These are phyloP conservation scores for Punica granatum DNA, from an alignment of 345 rosid species.

Conservation along the genomic window DNA sequence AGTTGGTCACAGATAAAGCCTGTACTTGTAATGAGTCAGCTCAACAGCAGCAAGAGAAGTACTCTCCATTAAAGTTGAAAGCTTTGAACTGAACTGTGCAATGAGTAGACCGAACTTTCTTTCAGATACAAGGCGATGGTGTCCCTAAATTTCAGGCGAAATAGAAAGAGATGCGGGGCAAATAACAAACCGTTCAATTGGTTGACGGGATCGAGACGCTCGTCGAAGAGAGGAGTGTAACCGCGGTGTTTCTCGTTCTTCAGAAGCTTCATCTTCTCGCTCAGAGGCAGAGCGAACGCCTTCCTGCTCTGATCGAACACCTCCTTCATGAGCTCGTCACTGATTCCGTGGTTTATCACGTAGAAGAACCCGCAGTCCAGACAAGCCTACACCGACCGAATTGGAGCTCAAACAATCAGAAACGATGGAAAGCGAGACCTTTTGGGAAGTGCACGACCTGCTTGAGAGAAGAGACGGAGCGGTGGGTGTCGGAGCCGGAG, in stretches of 20 bases:
- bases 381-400: constrained; percentile 40
- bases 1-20: no score
- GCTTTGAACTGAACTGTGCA: no score
- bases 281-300: constrained; percentile 37
- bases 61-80: neutral
- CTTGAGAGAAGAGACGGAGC: constrained; percentile 32
- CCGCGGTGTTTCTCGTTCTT: constrained; percentile 59
- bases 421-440: neutral
- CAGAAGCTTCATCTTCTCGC: constrained; percentile 46
- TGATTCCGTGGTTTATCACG: constrained; percentile 69
- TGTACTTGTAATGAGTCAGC: no score
- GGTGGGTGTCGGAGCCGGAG: neutral
- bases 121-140: no score
- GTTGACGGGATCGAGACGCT: constrained; percentile 43
- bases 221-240: constrained; percentile 49
- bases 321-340: constrained; percentile 49
- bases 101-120: neutral
- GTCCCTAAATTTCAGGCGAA: no score
- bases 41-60: no score
- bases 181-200: constrained; percentile 38
- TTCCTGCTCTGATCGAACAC: constrained; percentile 53
- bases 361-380: constrained; percentile 77
- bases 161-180: no score
- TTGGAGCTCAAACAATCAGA: neutral
- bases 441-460: constrained; percentile 28